Percentiles rank a stretch among this genome's conserved stretches.
Evolutionary conservation across 208 protist genomes (phyloP).

Genomic region (Trypanosomatidae sp.): DNA sequence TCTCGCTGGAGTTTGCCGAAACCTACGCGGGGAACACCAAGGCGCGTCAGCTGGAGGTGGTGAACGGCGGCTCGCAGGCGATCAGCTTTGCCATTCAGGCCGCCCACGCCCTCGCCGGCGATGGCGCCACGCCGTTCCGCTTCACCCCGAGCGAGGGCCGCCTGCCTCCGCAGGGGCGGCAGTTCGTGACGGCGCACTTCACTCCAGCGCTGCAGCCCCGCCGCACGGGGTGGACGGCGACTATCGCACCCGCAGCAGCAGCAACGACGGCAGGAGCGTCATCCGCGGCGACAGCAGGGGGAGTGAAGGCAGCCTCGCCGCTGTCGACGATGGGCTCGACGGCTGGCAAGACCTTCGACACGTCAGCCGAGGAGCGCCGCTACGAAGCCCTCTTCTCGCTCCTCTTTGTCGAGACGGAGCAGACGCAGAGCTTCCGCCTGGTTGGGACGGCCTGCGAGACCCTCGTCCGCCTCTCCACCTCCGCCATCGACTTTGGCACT

Average conservation of each 20-base stretch:
- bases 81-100: slow-evolving; percentile 84
- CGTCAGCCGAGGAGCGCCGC: slow-evolving; percentile 23
- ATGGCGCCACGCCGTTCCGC: slow-evolving; percentile 60
- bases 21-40: slow-evolving; percentile 67
- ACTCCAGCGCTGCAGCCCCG: slow-evolving; percentile 42
- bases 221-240: slow-evolving; percentile 54
- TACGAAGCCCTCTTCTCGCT: slow-evolving; percentile 78
- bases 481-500: slow-evolving; percentile 79
- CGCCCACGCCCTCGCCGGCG: slow-evolving; percentile 41
- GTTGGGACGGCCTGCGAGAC: slow-evolving; percentile 72
- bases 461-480: slow-evolving; percentile 53
- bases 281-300: too few relatives aligned
- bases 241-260: too few relatives aligned
- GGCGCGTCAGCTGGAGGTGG: slow-evolving; percentile 55
- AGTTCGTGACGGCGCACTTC: slow-evolving; percentile 60
- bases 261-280: too few relatives aligned
- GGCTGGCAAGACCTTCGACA: slow-evolving; percentile 1
- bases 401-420: slow-evolving; percentile 86
- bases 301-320: too few relatives aligned
- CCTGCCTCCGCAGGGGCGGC: slow-evolving; percentile 53
- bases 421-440: slow-evolving; percentile 75
- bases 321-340: too few relatives aligned
- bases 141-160: slow-evolving; percentile 75
- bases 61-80: slow-evolving; percentile 69
- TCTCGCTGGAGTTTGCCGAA: slow-evolving; percentile 61